phyloP scores from a whole-genome alignment of 352 stramenopile genomes.

The Pilasporangium apinafurcum region DNA sequence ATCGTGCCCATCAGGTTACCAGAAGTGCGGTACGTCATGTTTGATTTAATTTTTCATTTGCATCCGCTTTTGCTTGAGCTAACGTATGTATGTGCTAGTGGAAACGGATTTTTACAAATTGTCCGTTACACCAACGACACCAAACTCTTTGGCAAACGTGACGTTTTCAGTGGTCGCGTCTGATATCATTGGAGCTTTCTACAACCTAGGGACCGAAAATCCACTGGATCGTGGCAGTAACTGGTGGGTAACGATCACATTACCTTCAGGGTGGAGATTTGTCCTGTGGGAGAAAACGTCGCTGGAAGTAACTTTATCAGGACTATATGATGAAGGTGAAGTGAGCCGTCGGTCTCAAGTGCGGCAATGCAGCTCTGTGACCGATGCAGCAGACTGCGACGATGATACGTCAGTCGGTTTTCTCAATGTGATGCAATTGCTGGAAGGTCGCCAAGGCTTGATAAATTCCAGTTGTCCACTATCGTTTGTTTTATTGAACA shows the following conservation, averaged over 20 bases:
- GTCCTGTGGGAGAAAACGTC: conserved; percentile 57
- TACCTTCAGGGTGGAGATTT: conserved; percentile 62
- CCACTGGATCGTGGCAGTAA: conserved; percentile 34
- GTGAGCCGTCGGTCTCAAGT: conserved; percentile 16
- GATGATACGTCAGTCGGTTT: conserved; percentile 47
- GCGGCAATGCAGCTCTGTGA: conserved; percentile 46
- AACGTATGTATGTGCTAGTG: conserved; percentile 12
- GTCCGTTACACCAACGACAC: conserved; percentile 38
- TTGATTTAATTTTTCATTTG: not conserved
- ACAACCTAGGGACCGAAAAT: conserved; percentile 56
- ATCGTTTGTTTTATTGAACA: conserved; percentile 46
- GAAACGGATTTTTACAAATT: conserved; percentile 73
- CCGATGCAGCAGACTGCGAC: conserved; percentile 33
- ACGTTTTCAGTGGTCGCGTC: conserved; percentile 66
- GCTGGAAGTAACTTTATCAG: conserved; percentile 35
- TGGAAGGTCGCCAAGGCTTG: conserved; percentile 40
- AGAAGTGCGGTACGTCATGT: conserved; percentile 26
- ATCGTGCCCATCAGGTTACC: conserved; percentile 51
- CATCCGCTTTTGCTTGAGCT: not conserved
- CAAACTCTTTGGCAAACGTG: conserved; percentile 56
- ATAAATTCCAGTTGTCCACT: conserved; percentile 48
- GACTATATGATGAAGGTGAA: conserved; percentile 10
- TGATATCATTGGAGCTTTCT: conserved; percentile 63
- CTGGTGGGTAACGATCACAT: conserved; percentile 70
- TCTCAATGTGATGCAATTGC: conserved; percentile 53